Base-by-base conservation (phyloP, 2,329 filamentous ascomycete genomes). In the Arthrobotrys musiformis region DNA sequence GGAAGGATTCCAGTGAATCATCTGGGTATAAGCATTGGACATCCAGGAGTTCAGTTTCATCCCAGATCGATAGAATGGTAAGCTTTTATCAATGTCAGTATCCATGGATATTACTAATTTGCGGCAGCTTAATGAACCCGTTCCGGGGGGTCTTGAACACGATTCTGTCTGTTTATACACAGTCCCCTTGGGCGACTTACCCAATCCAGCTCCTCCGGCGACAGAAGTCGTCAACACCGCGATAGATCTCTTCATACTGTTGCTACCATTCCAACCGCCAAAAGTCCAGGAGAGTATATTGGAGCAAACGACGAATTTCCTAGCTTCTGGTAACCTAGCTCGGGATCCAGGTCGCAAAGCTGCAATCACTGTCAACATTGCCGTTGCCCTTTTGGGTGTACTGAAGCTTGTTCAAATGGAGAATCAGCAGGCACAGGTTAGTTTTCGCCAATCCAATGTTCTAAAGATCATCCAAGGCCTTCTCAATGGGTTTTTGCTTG, bases 221-320 rank as follows among this genome's bases (percentile, higher is more conserved):
- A 99, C 94, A 0, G 94, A 97, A 82, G 94, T 97, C 26, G 92
- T 98, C 77, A 97, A 99, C 82, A 90, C 94, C 81, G 94, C 95
- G 0, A 96, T 99, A 69, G 91, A 95, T 78, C 86, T 98, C 0
- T 99, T 99, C 82, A 93, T 94, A 1, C 92, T 97, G 64, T 92
- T 93, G 42, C 90, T 99, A 70, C 94, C 95, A 1, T 86, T 97
- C 8, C 96, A 97, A 52, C 91, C 92, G 0, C 88, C 93, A 2
- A 97, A 94, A 81, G 92, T 99, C 1, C 95, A 99, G 81, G 95
- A 99, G 83, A 97, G 94, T 82, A 93, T 97, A 56, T 85, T 99
- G 8, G 95, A 99, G 83, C 95, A 99, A 82, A 90, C 98, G 56
- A 91, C 92, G 15, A 95, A 93, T 0, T 97, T 96, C 81, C 86